phyloP scores from a whole-genome alignment of 768 basidiomycete genomes.

The Paxillus involutus region DNA sequence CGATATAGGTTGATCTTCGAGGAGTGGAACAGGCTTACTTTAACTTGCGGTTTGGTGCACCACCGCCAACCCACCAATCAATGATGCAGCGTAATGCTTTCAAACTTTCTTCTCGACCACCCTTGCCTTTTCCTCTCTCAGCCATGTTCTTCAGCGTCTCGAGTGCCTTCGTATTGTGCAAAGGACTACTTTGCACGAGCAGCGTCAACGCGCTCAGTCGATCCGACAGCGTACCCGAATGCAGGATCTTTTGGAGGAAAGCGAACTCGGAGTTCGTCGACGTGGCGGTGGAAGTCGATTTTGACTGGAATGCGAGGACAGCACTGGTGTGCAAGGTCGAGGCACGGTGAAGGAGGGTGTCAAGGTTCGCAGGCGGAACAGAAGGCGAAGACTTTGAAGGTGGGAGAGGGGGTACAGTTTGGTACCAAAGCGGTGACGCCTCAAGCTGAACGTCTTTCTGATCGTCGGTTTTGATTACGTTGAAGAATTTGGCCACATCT shows the following conservation, averaged over 20 bases:
- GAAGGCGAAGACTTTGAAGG: constrained; percentile 27
- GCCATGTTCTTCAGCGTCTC: constrained; percentile 76
- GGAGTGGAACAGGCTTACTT: constrained; percentile 49
- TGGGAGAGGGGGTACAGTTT: constrained; percentile 41
- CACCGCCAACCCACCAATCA: constrained; percentile 98
- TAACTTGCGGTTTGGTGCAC: constrained; percentile 84
- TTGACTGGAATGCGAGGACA: constrained; percentile 46
- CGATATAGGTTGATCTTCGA: not conserved
- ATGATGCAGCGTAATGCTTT: constrained; percentile 89
- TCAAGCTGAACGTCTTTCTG: constrained; percentile 19
- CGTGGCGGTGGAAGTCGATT: constrained; percentile 44
- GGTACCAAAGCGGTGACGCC: constrained; percentile 55
- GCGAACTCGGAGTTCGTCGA: constrained; percentile 65
- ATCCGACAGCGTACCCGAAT: constrained; percentile 89
- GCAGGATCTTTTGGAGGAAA: constrained; percentile 84
- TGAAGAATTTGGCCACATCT: constrained; percentile 48
- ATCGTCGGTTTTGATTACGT: constrained; percentile 30
- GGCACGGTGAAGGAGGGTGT: constrained; percentile 46
- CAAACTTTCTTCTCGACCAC: constrained; percentile 89
- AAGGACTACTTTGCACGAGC: constrained; percentile 82
- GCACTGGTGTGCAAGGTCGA: constrained; percentile 46
- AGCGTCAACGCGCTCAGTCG: constrained; percentile 88
- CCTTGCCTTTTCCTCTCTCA: constrained; percentile 76
- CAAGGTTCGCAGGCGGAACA: constrained; percentile 44
- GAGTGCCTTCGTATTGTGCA: constrained; percentile 82